These are phyloP conservation scores for Paracorniculantispora psalliotae DNA, from an alignment of 2,329 filamentous ascomycete species.

Conservation along the genomic window DNA sequence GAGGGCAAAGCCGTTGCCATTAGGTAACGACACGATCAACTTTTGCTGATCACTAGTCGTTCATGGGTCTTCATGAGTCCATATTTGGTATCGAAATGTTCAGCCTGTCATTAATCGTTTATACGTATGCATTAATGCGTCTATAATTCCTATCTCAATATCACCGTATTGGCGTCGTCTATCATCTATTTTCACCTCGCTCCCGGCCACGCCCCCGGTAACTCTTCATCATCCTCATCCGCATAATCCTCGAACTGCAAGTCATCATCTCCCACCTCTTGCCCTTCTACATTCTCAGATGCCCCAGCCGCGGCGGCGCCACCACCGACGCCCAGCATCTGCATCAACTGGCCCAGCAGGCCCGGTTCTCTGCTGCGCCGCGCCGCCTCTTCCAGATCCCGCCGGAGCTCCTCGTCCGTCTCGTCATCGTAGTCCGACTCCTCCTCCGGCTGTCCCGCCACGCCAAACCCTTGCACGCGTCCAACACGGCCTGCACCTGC, in stretches of 20 bases:
- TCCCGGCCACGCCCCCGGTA: slow-evolving; percentile 33
- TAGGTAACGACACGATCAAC: too few relatives aligned
- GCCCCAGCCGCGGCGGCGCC: slow-evolving; percentile 14
- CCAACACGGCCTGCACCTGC: slow-evolving; percentile 2
- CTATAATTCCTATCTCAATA: too few relatives aligned
- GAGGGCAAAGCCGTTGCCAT: too few relatives aligned
- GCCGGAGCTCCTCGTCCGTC: slow-evolving; percentile 27
- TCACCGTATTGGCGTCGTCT: too few relatives aligned
- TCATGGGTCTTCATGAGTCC: too few relatives aligned
- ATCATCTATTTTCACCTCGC: background rate
- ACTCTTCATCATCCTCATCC: slow-evolving; percentile 13
- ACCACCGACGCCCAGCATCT: slow-evolving; percentile 20
- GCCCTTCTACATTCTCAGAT: background rate
- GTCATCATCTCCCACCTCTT: slow-evolving; percentile 4
- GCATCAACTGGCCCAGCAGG: slow-evolving; percentile 22
- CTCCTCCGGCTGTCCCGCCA: slow-evolving; percentile 11
- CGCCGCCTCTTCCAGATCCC: slow-evolving; percentile 27
- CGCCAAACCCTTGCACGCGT: slow-evolving; percentile 3
- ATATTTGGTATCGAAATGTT: too few relatives aligned
- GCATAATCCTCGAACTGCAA: slow-evolving; percentile 8
- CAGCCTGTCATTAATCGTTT: too few relatives aligned
- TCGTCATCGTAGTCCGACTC: slow-evolving; percentile 25
- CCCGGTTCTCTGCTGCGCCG: slow-evolving; percentile 23
- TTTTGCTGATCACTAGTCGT: too few relatives aligned
- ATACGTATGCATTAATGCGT: too few relatives aligned